Base-by-base conservation (phyloP, 2,329 filamentous ascomycete genomes). In the Colletotrichum lindemuthianum region DNA sequence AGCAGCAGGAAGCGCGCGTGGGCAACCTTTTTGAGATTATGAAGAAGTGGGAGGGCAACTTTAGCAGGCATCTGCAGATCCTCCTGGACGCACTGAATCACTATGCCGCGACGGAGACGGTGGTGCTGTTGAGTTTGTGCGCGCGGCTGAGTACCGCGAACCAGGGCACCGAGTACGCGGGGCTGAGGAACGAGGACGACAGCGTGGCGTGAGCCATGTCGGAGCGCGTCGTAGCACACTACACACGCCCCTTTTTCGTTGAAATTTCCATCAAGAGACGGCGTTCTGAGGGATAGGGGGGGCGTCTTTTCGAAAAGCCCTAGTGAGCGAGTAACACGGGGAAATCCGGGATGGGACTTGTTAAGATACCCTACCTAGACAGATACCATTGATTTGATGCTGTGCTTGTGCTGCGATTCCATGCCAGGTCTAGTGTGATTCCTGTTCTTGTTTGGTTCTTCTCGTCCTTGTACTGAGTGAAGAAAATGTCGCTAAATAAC, bases 31-130 rank as follows among this genome's bases (percentile, higher is more conserved):
- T 92, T 67, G 94, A 97, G 69, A 93, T 94, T 64, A 87, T 99
- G 65, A 88, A 88, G 73, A 93, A 95, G 78, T 98, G 96, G 81
- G 96, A 99, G 77, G 89, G 90, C 69, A 96, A 97, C 74, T 99
- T 99, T 75, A 92, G 91, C 61, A 84, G 93, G 50, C 95, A 98
- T 78, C 79, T 99, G 71, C 94, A 97, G 80, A 97, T 98, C 69
- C 78, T 99, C 71, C 88, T 98, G 41, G 96, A 98, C 75, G 95
- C 93, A 66, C 84, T 99, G 67, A 98, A 99, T 72, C 97, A 98
- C 77, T 96, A 97, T 71, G 96, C 96, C 3, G 96, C 96, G 0
- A 98, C 96, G 0, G 96, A 99, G 81, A 98, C 96, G 43, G 95
- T 97, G 3, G 96, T 97, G 15, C 84, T 99, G 69, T 80, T 98